phyloP scores from a whole-genome alignment of 306 rosid species.

The Hippophae tibetana region DNA sequence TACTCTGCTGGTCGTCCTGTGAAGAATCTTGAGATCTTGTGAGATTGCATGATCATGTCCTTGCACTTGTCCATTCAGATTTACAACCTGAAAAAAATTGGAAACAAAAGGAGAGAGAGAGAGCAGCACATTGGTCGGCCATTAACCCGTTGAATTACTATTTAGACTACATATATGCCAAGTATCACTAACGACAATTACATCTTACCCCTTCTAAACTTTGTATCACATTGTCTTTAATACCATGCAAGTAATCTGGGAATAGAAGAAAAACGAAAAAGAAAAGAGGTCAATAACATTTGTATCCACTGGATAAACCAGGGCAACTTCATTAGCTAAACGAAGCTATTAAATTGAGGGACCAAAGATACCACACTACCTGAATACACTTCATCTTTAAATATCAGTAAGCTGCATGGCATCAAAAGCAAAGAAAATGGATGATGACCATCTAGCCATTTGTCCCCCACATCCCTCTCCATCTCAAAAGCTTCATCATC shows the following conservation, averaged over 20 bases:
- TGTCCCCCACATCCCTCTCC: slow-evolving; percentile 30
- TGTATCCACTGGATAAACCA: slow-evolving; percentile 2
- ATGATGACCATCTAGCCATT: slow-evolving; percentile 33
- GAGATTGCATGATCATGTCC: slow-evolving; percentile 14
- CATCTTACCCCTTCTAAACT: slow-evolving; percentile 47
- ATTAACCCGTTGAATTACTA: neutral
- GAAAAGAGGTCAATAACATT: slow-evolving; percentile 4
- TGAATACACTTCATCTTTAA: slow-evolving; percentile 75
- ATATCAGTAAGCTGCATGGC: slow-evolving; percentile 79
- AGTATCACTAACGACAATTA: neutral
- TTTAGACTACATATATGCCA: neutral
- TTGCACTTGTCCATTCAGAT: slow-evolving; percentile 37
- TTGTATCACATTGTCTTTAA: slow-evolving; percentile 42
- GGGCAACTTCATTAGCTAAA: neutral
- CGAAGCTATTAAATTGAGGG: neutral
- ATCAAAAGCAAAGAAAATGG: slow-evolving; percentile 55
- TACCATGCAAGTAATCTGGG: slow-evolving; percentile 84
- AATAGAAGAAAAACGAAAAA: slow-evolving; percentile 6
- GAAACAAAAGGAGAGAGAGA: slow-evolving; percentile 13
- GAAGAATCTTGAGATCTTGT: slow-evolving; percentile 29
- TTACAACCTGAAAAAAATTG: slow-evolving; percentile 45
- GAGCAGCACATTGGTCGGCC: neutral
- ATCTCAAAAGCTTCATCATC: slow-evolving; percentile 23
- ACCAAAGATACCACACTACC: slow-evolving; percentile 30
- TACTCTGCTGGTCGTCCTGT: slow-evolving; percentile 46